Evolutionary conservation across 2,329 filamentous ascomycete genomes (phyloP), one percentile per base, ranked within the genome.

Genomic region (Curvularia spicifera): DNA sequence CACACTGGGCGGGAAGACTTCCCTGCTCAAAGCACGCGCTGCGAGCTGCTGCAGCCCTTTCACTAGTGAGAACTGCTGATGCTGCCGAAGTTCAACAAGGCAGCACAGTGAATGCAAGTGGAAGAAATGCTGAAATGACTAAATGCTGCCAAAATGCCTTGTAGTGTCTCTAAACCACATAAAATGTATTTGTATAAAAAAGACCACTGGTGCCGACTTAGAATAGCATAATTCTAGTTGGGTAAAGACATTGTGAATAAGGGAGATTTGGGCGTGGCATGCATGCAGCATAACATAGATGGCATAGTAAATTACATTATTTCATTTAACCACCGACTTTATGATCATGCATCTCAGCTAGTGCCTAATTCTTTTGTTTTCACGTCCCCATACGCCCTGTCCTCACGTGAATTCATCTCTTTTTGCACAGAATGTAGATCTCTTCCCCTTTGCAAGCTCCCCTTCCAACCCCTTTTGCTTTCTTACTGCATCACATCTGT

Each of bases 1-100:
- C 48, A 45, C 29, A 18, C n/a, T 33, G 26, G 39, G 43, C 50
- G 35, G 45, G 46, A 55, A 58, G 31, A 42, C 56, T 31, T 48
- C 46, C 46, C 20, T 46, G 44, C 46, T 58, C 26, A 59, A 22
- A n/a, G 31, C 28, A 33, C 5, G 33, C 13, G 33, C 33, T 37
- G 33, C 15, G n/a, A 37, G 33, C 33, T 37, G 33, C 33, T 5
- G 5, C 13, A 12, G 10, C 13, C 13, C 31, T 33, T 13, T 15
- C 4, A 8, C 31, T 33, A 33, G 31, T 33, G 12, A 33, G 31
- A 33, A 33, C 31, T 4, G 31, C 6, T 37, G 13, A 5, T 37
- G 22, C 40, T 43, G 40, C 10, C 40, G 24, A 12, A 43, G 22
- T 43, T 24, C 22, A 26, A 26, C 40, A 42, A 26, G 22, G 5